Conservation (phyloP, 306 rosid species). For the Trifolium repens region DNA sequence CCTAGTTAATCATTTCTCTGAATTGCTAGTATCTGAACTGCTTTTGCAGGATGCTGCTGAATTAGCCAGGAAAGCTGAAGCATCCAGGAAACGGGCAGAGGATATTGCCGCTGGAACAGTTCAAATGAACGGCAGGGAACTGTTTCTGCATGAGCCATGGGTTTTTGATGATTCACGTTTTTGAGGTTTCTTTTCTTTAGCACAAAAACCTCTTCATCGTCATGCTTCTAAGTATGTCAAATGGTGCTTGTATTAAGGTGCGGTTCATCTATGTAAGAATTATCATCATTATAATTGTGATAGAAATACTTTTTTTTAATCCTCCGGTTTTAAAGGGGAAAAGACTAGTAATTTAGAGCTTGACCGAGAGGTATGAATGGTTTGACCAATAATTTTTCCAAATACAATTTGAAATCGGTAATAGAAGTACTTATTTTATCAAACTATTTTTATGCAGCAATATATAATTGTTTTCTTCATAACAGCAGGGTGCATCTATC, state of each 20-base stretch:
- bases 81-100: slow-evolving; percentile 75
- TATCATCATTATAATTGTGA: not conserved
- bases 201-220: slow-evolving; percentile 12
- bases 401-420: too few species aligned
- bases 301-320: not conserved
- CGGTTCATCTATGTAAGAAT: not conserved
- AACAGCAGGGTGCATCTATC: too few species aligned
- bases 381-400: too few species aligned
- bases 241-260: not conserved
- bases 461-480: too few species aligned
- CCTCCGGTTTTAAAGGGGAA: too few species aligned
- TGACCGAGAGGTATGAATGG: too few species aligned
- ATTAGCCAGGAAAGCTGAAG: slow-evolving; percentile 73
- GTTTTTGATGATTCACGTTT: slow-evolving; percentile 75
- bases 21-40: not conserved
- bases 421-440: too few species aligned
- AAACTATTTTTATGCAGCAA: too few species aligned
- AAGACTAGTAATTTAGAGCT: too few species aligned
- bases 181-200: slow-evolving; percentile 54
- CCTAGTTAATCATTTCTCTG: not conserved
- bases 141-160: slow-evolving; percentile 85
- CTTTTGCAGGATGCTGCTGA: slow-evolving; percentile 69
- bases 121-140: slow-evolving; percentile 90
- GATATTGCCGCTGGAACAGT: slow-evolving; percentile 78
- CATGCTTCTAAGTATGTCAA: slow-evolving; percentile 4